Conservation (phyloP, 139 green algal genomes). For the Zygnema cylindricum region DNA sequence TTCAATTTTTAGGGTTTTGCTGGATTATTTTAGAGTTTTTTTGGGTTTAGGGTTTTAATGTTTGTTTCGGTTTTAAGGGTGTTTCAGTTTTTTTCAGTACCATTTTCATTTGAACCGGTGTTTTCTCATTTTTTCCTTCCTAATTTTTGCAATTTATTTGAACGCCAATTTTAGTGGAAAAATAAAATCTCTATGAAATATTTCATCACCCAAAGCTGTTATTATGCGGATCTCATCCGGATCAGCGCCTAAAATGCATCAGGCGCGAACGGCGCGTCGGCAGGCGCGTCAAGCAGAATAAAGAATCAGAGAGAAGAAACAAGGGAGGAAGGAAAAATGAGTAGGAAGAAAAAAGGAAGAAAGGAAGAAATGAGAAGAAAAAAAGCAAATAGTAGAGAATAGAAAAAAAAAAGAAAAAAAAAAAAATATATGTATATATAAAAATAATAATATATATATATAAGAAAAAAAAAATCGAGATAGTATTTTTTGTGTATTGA, state of each 20-base stretch:
- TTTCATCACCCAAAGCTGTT: background rate
- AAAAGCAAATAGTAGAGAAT: background rate
- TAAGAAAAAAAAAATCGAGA: background rate
- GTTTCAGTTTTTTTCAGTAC: too few species aligned
- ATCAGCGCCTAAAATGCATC: background rate
- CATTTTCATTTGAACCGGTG: too few species aligned
- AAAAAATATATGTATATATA: background rate
- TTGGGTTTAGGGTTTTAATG: background rate
- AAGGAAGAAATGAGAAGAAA: background rate
- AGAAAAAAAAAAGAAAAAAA: constrained; percentile 4
- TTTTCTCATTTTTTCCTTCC: background rate
- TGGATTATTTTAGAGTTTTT: background rate
- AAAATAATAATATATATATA: background rate
- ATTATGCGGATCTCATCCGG: background rate
- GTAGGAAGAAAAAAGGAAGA: background rate
- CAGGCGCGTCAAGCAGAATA: too few species aligned
- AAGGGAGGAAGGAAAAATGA: background rate
- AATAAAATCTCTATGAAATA: background rate
- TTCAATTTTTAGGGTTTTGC: background rate
- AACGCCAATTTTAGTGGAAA: background rate
- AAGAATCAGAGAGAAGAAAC: background rate
- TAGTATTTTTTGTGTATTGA: too few species aligned
- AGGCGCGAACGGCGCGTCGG: too few species aligned
- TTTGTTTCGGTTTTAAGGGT: background rate
- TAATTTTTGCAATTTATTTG: background rate